Evolutionary conservation across 176 grass and related monocot genomes (phyloP).

Genomic region (Triticum dicoccoides): DNA sequence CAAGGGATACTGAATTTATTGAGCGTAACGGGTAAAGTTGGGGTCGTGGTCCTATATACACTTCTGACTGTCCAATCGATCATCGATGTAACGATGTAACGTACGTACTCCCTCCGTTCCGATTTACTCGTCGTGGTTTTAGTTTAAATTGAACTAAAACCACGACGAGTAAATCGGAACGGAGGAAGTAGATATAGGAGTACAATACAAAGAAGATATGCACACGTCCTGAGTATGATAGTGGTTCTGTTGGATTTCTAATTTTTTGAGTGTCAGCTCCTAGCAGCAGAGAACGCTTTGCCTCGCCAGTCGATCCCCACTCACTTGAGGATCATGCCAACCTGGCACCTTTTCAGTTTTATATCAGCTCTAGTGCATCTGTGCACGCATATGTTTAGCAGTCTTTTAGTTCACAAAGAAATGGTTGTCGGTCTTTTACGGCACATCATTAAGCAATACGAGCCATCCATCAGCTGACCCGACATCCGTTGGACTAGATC

Average conservation of each 20-base stretch:
- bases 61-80: neutral
- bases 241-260: neutral
- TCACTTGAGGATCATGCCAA: neutral
- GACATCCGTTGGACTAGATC: too few species aligned
- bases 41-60: neutral
- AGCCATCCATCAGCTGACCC: too few species aligned
- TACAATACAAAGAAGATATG: neutral
- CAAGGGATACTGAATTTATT: neutral
- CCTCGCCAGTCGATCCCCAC: constrained; percentile 1
- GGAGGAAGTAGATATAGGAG: too few species aligned
- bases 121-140: too few species aligned
- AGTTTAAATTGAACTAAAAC: too few species aligned
- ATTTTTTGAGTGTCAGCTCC: neutral
- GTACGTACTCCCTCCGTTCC: too few species aligned
- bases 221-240: neutral
- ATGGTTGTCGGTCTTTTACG: too few species aligned
- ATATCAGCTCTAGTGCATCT: neutral
- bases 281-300: neutral
- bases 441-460: too few species aligned
- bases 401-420: too few species aligned
- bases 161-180: too few species aligned
- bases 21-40: neutral
- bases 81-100: too few species aligned
- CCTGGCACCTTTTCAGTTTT: neutral
- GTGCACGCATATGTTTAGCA: too few species aligned